phyloP scores from a whole-genome alignment of 805 yeast genomes.

The Isabelozyma pseudorhagii region DNA sequence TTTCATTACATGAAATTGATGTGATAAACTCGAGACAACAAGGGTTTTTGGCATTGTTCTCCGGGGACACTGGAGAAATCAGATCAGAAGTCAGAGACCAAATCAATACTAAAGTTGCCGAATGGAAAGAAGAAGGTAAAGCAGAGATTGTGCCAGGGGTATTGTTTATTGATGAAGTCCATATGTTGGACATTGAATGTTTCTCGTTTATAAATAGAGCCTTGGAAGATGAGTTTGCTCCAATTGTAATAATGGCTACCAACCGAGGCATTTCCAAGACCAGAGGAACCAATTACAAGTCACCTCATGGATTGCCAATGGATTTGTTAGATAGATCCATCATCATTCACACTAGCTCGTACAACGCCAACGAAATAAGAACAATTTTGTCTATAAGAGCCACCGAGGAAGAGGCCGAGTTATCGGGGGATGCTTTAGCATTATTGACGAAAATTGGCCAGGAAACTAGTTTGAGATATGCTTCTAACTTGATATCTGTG shows the following conservation, averaged over 20 bases:
- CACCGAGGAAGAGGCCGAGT: constrained; percentile 88
- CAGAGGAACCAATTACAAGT: constrained; percentile 87
- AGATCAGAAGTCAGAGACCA: constrained; percentile 94
- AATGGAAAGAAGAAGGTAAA: constrained; percentile 98
- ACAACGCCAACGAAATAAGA: constrained; percentile 78
- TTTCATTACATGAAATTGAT: constrained; percentile 96
- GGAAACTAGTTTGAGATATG: constrained; percentile 89
- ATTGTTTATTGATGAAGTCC: constrained; percentile 94
- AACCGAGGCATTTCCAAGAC: constrained; percentile 93
- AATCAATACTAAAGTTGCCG: constrained; percentile 93
- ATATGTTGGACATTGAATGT: constrained; percentile 96
- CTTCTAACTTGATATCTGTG: constrained; percentile 86
- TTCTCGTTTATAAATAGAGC: constrained; percentile 96
- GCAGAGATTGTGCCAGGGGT: constrained; percentile 98
- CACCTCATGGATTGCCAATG: constrained; percentile 97
- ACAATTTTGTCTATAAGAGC: constrained; percentile 87
- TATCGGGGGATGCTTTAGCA: constrained; percentile 78
- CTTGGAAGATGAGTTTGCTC: constrained; percentile 92
- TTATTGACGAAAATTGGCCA: constrained; percentile 84
- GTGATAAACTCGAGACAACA: constrained; percentile 97
- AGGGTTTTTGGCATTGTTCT: constrained; percentile 92
- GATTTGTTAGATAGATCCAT: constrained; percentile 93
- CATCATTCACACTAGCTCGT: constrained; percentile 81
- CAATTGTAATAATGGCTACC: constrained; percentile 97
- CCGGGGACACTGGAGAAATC: constrained; percentile 98